Percentiles rank a stretch among this genome's conserved stretches.
phyloP scores from a whole-genome alignment of 352 stramenopile species.

The Thraustochytrium sp. region DNA sequence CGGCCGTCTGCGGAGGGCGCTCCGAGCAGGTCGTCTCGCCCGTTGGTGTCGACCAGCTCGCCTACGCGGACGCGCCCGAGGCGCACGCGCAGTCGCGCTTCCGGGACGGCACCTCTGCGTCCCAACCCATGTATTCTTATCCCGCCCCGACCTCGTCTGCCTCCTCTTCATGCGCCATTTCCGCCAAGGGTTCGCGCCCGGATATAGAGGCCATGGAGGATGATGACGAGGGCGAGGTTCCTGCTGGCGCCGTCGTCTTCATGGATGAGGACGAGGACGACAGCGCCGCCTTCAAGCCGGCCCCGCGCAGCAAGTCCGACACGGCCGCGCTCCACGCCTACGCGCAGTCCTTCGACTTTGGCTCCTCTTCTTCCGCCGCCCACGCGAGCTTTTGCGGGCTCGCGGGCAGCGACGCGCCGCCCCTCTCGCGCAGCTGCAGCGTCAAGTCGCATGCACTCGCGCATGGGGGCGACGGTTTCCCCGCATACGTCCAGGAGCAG shows the following conservation, averaged over 20 bases:
- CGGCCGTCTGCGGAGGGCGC: background rate
- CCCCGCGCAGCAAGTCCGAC: background rate
- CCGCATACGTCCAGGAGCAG: no score
- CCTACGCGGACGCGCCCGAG: background rate
- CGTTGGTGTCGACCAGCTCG: constrained; percentile 17
- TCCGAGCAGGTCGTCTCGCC: constrained; percentile 22
- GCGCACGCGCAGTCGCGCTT: no score
- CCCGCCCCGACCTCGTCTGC: no score
- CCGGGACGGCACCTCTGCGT: no score
- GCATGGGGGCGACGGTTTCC: no score
- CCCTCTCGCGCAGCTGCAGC: constrained; percentile 3
- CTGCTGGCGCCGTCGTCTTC: background rate
- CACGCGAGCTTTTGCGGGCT: background rate
- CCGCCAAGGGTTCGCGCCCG: background rate
- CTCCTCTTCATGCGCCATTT: no score
- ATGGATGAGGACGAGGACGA: constrained; percentile 5
- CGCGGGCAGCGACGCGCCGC: background rate
- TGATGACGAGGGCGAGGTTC: background rate
- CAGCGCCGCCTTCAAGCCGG: background rate
- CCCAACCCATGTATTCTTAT: background rate
- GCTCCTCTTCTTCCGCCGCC: background rate
- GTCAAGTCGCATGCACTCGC: background rate
- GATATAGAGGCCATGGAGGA: constrained; percentile 21
- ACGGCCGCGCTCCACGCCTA: background rate
- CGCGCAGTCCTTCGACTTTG: background rate